Conservation (phyloP, 108 stramenopile species). For the Skeletonema menzelii region DNA sequence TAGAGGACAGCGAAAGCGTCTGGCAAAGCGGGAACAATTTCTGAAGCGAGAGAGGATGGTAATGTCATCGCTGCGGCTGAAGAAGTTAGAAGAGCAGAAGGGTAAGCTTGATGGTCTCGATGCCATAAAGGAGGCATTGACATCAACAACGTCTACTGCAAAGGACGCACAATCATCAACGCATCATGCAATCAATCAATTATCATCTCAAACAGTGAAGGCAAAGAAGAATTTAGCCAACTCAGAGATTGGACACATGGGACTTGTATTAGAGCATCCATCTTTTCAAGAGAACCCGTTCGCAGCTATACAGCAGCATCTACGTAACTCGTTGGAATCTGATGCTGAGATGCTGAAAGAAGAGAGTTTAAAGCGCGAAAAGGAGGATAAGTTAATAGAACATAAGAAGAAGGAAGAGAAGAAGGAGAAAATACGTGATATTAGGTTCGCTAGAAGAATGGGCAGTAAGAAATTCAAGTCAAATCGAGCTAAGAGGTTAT, state of each 20-base stretch:
- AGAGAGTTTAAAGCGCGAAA: constrained; percentile 29
- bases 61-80: constrained; percentile 65
- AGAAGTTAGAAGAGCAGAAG: constrained; percentile 70
- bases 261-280: constrained; percentile 76
- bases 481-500: neutral
- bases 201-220: constrained; percentile 49
- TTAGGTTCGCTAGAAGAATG: constrained; percentile 32
- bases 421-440: constrained; percentile 40
- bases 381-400: constrained; percentile 21
- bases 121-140: constrained; percentile 72
- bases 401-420: constrained; percentile 49
- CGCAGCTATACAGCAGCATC: constrained; percentile 75
- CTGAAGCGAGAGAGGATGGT: constrained; percentile 78
- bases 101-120: constrained; percentile 79
- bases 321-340: constrained; percentile 64
- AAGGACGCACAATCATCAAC: constrained; percentile 1
- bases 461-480: constrained; percentile 22
- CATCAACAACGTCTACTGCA: constrained; percentile 7
- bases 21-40: constrained; percentile 79
- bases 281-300: constrained; percentile 77
- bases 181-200: neutral
- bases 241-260: constrained; percentile 67
- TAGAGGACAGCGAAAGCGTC: constrained; percentile 81
- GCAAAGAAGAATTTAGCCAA: constrained; percentile 56
- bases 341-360: constrained; percentile 47